Base-by-base conservation (phyloP, 75 land plant species). In the Adiantum capillusveneris region DNA sequence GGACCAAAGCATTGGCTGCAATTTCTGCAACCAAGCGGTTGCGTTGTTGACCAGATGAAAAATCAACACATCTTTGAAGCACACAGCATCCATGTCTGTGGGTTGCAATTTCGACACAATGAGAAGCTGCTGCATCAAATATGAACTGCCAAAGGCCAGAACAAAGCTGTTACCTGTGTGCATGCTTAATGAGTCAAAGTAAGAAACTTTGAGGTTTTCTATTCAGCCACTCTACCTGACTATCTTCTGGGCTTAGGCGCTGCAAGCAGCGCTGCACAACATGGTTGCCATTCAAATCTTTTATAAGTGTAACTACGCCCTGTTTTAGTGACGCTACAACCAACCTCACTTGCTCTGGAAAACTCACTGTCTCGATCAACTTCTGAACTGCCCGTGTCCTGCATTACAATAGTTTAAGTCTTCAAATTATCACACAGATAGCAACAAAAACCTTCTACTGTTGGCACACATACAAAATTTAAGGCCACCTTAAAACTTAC, bases 381-480 rank as follows among this genome's bases (percentile, higher is more conserved):
- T 82, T 88, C 67, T 88, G 93, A 25, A 88, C 86, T 57, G 83
- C 90, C 29, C 93, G 82, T 18, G 93, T 88, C 76, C 85, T 82
- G 59, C 9, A 34, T n/a, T n/a, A n/a, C n/a, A n/a, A n/a, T n/a
- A n/a, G n/a, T n/a, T n/a, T n/a, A n/a, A n/a, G n/a, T n/a, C n/a
- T n/a, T n/a, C n/a, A n/a, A n/a, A n/a, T n/a, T n/a, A n/a, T n/a
- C n/a, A n/a, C n/a, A n/a, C n/a, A n/a, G n/a, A n/a, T n/a, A n/a
- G n/a, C n/a, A n/a, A n/a, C n/a, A n/a, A n/a, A n/a, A n/a, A n/a
- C n/a, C n/a, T n/a, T n/a, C n/a, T n/a, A n/a, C n/a, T n/a, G n/a
- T n/a, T n/a, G n/a, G n/a, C n/a, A n/a, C n/a, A n/a, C n/a, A n/a
- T n/a, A n/a, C n/a, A n/a, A n/a, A n/a, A n/a, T n/a, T n/a, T n/a